phyloP scores from a whole-genome alignment of 2,329 filamentous ascomycete species.

The Hymenoscyphus albidus region DNA sequence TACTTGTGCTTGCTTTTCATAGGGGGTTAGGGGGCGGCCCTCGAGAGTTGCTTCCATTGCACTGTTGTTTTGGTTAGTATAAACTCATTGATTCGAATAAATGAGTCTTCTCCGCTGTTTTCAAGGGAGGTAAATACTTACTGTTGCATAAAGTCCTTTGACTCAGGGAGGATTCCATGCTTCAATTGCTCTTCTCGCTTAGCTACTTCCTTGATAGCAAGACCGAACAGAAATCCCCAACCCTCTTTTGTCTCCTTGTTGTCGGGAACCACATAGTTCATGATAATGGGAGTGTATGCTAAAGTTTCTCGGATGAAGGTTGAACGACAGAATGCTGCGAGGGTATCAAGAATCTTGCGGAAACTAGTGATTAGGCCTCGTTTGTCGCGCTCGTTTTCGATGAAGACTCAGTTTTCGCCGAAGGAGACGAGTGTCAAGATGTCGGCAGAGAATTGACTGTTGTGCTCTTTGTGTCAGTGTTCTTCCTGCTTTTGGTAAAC shows the following conservation, averaged over 20 bases:
- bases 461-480: neutral
- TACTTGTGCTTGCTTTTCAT: neutral
- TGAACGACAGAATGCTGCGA: neutral
- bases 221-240: neutral
- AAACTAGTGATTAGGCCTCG: neutral
- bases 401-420: neutral
- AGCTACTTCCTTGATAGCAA: neutral
- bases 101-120: too few species aligned
- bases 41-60: neutral
- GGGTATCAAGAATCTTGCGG: neutral
- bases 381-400: neutral
- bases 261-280: neutral
- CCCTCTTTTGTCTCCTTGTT: neutral
- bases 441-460: neutral
- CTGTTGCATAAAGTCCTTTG: neutral
- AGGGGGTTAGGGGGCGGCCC: neutral
- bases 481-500: neutral
- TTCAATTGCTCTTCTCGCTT: neutral
- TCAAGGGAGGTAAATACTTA: neutral
- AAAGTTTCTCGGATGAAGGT: neutral
- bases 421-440: neutral
- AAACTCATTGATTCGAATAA: too few species aligned
- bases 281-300: neutral
- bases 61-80: neutral
- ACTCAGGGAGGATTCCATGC: neutral